Base-by-base conservation (phyloP, 768 basidiomycete genomes). In the Termitomyces sp. region DNA sequence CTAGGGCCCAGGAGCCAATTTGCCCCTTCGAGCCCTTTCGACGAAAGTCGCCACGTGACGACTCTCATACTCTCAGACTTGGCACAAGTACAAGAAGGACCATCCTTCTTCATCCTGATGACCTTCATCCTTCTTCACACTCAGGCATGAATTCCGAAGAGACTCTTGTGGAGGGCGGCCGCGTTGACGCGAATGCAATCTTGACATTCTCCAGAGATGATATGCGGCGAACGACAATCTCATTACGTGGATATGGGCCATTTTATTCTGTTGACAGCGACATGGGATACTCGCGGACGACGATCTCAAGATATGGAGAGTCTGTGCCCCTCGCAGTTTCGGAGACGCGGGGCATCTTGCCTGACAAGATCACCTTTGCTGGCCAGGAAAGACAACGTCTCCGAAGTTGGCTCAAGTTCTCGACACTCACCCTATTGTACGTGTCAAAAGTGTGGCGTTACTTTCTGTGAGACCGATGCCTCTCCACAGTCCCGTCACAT, bases 361-460 rank as follows among this genome's bases (percentile, higher is more conserved):
- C 69, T 18, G 68, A 68, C 49, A 64, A 59, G 52, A 66, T 70
- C 40, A 63, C 63, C 14, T 65, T 68, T 32, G 26, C 55, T 49
- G 67, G 69, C 13, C 59, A 65, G 41, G 49, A 64, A 48, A 56
- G 58, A 30, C 59, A 61, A 32, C 63, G 62, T 1, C 51, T 70
- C 30, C 61, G 66, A 33, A 68, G 60, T 16, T 69, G 68, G 67
- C 54, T 70, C 50, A 64, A 64, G 41, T 63, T 61, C 16, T 61
- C 64, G 26, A 64, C 64, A 12, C 61, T 64, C 18, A 61, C 64
- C 2, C 55, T 65, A 18, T 68, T 68, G 67, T 67, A 41, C 35
- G 68, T 64, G 23, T n/a, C 53, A 16, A 44, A 8, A 18, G 44
- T 56, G 41, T 36, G 28, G 46, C 30, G 49, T 36, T 30, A 26